Base-by-base conservation (phyloP, 2,329 filamentous ascomycete genomes). In the Huntiella decipiens region DNA sequence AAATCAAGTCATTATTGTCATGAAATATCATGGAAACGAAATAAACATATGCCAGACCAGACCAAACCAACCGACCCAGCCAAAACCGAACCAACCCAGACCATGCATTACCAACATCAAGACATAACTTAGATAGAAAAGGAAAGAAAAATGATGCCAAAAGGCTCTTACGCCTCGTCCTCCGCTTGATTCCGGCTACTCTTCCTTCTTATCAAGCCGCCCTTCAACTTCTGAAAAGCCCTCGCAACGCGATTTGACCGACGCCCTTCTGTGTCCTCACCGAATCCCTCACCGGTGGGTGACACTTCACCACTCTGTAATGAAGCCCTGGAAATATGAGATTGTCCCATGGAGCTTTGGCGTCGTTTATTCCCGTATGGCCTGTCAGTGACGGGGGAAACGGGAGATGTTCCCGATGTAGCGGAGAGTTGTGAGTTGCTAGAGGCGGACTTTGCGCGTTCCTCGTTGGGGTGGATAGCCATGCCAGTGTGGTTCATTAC, bases 401-500 rank as follows among this genome's bases (percentile, higher is more conserved):
- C 12, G 10, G 16, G 35, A 17, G 5, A 13, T 12, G 39, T 41
- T 12, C 19, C 10, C 1, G 22, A 41, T 5, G 39, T 41, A 12
- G 39, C 10, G 6, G 22, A 41, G 12, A 28, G n/a, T 31, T 41
- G 39, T 17, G n/a, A 19, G 39, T 41, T 35, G 19, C 37, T 45
- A n/a, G 19, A 6, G n/a, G 36, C 41, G 35, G 46, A n/a, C 35
- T 33, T 43, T 40, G 6, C 37, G 38, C 16, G 39, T 35, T 41
- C 35, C 4, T 33, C 35, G 33, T 19, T 38, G 17, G 40, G 47
- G 7, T 46, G 36, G n/a, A 49, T 41, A 11, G 43, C 47, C 13
- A 49, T 37, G 5, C 45, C 40, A 1, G 47, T 46, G 19, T 43
- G 44, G 17, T 40, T 37, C 40, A 46, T 46, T 13, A 42, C 47